Conservation (phyloP, 441 rosid genomes). For the Pelargonium myrrhifolium region DNA sequence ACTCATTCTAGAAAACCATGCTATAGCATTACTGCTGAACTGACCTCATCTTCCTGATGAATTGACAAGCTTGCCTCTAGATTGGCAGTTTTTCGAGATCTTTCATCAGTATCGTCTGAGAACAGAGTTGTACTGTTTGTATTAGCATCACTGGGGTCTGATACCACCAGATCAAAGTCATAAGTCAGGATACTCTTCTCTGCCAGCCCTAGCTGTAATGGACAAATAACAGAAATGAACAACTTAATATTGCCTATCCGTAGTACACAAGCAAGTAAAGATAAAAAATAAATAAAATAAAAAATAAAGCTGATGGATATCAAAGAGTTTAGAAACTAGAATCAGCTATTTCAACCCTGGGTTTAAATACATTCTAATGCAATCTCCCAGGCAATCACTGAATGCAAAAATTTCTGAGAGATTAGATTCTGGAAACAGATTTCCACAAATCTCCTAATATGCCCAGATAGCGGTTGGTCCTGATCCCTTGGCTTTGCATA, state of each 20-base stretch:
- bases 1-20: background rate
- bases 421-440: background rate
- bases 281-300: background rate
- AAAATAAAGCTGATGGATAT: conserved; percentile 15
- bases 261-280: background rate
- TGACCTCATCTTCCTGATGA: conserved; percentile 72
- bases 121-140: conserved; percentile 86
- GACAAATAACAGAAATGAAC: conserved; percentile 26
- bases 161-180: conserved; percentile 68
- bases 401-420: background rate
- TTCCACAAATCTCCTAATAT: background rate
- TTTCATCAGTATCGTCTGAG: conserved; percentile 94
- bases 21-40: conserved; percentile 11
- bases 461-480: background rate
- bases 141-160: conserved; percentile 94
- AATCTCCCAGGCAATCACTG: background rate
- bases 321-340: background rate
- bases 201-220: conserved; percentile 77
- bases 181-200: conserved; percentile 81
- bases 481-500: background rate
- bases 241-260: conserved; percentile 1
- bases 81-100: conserved; percentile 47
- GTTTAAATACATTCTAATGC: background rate
- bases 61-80: conserved; percentile 44
- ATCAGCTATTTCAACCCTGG: background rate